These are phyloP conservation scores for Suhomyces sp. DNA, from an alignment of 805 yeast species.

Conservation along the genomic window DNA sequence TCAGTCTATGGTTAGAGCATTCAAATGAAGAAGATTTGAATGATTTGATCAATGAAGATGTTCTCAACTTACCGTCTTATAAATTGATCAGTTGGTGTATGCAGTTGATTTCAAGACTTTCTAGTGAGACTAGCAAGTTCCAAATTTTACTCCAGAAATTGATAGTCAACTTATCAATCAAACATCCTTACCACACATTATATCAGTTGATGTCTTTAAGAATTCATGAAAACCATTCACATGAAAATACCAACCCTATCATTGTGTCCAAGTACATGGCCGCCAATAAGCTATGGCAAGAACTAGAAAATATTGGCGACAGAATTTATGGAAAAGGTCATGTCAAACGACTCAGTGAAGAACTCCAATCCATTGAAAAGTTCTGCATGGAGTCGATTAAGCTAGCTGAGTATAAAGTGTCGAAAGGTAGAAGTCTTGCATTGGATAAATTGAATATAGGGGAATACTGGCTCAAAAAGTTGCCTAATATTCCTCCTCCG, in stretches of 20 bases:
- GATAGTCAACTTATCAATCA: conserved; percentile 44
- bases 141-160: conserved; percentile 52
- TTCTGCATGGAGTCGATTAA: conserved; percentile 51
- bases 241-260: conserved; percentile 23
- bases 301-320: conserved; percentile 25
- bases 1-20: conserved; percentile 79
- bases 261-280: conserved; percentile 48
- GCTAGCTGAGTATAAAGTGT: conserved; percentile 47
- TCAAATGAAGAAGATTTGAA: conserved; percentile 46
- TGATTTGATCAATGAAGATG: conserved; percentile 31
- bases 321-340: neutral
- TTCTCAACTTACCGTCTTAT: conserved; percentile 49
- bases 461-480: conserved; percentile 38
- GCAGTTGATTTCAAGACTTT: conserved; percentile 72
- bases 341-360: neutral
- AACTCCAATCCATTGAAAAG: conserved; percentile 43
- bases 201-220: conserved; percentile 60
- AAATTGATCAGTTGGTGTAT: conserved; percentile 78
- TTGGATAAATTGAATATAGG: conserved; percentile 41
- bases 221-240: conserved; percentile 38
- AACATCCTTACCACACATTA: conserved; percentile 72
- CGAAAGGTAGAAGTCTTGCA: conserved; percentile 30
- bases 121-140: conserved; percentile 48
- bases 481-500: conserved; percentile 67
- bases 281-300: conserved; percentile 48